phyloP scores from a whole-genome alignment of 2,329 filamentous ascomycete species.

The Beauveria medogensis region DNA sequence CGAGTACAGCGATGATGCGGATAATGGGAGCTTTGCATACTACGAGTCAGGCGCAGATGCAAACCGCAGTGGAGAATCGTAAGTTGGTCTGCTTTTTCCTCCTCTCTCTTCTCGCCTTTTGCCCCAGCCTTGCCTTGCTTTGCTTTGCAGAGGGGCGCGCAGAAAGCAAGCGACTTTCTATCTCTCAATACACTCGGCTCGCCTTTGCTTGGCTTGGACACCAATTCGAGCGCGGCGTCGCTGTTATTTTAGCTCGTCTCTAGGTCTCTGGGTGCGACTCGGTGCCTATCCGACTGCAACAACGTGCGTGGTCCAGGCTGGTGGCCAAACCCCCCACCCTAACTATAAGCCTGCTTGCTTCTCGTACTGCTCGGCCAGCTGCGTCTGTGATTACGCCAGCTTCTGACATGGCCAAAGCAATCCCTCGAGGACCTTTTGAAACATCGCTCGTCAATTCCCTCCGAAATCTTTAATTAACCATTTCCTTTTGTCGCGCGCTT shows the following conservation, averaged over 20 bases:
- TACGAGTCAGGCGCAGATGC: conserved; percentile 27
- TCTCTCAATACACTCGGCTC: too few species aligned
- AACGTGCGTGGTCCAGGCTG: not conserved
- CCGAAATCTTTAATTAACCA: conserved; percentile 14
- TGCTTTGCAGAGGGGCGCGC: conserved; percentile 2
- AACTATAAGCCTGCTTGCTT: not conserved
- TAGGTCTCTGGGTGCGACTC: not conserved
- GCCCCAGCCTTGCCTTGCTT: conserved; percentile 12
- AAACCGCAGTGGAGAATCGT: conserved; percentile 18
- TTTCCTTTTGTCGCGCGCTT: not conserved
- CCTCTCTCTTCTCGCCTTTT: conserved; percentile 13
- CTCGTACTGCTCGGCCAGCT: not conserved
- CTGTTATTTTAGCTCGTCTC: not conserved
- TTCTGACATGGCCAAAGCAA: conserved; percentile 1
- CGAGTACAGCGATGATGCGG: conserved; percentile 25
- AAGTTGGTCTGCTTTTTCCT: conserved; percentile 12
- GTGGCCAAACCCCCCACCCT: not conserved
- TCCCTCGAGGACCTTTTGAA: not conserved
- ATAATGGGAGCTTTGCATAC: conserved; percentile 25
- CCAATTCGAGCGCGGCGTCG: not conserved
- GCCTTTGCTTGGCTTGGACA: not conserved
- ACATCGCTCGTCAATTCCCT: conserved; percentile 14
- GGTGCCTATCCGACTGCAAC: not conserved
- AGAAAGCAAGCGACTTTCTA: too few species aligned
- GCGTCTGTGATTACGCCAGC: conserved; percentile 7